A percentile compares a stretch with the other conserved stretches of the same genome.
phyloP scores from a whole-genome alignment of 768 basidiomycete species.

The Mycena galericulata region DNA sequence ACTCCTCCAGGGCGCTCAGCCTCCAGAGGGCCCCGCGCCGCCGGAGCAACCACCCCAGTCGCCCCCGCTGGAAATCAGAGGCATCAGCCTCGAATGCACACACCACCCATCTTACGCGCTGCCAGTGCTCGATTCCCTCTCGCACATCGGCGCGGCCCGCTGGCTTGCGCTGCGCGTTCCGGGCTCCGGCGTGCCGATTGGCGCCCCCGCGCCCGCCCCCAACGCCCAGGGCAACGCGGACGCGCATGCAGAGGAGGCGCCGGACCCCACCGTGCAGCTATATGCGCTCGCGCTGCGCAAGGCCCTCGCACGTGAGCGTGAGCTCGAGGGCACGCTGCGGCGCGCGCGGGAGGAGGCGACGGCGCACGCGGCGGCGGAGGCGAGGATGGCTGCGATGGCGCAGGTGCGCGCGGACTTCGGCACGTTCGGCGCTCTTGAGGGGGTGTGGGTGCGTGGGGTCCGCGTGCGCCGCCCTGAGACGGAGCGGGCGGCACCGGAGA shows the following conservation, averaged over 20 bases:
- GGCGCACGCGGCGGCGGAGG: not conserved
- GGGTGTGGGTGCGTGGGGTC: conserved; percentile 21
- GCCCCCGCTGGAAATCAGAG: too few species aligned
- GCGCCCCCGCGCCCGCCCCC: not conserved
- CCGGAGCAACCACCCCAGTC: too few species aligned
- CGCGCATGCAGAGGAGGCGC: not conserved
- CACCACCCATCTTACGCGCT: not conserved
- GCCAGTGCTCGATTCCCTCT: too few species aligned
- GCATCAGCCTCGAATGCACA: too few species aligned
- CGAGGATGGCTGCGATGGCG: conserved; percentile 9
- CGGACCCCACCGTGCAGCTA: not conserved
- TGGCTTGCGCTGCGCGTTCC: conserved; percentile 25
- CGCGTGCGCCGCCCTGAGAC: not conserved
- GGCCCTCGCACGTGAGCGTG: conserved; percentile 26
- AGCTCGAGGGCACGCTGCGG: conserved; percentile 11
- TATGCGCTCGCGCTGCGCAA: conserved; percentile 15
- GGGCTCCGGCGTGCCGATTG: conserved; percentile 1
- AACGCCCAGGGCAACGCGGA: not conserved
- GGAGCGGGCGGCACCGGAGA: not conserved
- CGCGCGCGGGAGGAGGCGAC: not conserved
- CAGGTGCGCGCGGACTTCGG: conserved; percentile 27
- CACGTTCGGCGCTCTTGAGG: conserved; percentile 24
- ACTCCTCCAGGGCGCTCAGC: too few species aligned
- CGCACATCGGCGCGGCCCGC: not conserved
- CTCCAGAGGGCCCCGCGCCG: too few species aligned